Base-by-base conservation (phyloP, 2,329 filamentous ascomycete genomes). In the Penicillium sp. region DNA sequence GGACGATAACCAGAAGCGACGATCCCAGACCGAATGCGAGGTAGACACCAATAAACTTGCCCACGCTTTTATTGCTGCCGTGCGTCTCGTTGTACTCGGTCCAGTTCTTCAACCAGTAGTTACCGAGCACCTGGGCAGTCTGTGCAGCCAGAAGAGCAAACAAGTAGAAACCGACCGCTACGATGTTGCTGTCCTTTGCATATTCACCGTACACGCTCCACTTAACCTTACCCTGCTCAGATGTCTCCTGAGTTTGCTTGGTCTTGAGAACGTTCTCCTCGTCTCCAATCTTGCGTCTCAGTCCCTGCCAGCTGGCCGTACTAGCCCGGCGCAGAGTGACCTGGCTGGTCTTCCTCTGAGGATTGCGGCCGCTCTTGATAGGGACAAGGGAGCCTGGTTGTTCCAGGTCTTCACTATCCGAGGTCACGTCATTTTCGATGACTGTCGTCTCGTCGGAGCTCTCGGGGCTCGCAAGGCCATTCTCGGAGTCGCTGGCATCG, bases 221-320 rank as follows among this genome's bases (percentile, higher is more conserved):
- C 71, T 96, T 97, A 60, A 98, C 93, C 69, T 97, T 96, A 64
- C 93, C 93, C 73, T 98, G 90, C 69, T 98, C 90, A 2, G 83
- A 81, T 58, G 87, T 86, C 69, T 98, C 93, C 72, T 95, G 95
- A 49, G 78, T 80, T 70, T 96, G 91, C 66, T 85, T 89, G 39
- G 87, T 90, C 73, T 89, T 92, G 63, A 86, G 76, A 46, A 67
- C 58, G 32, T 81, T 82, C 45, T 88, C 83, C 71, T 97, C 90
- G 60, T 97, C 92, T 0, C 78, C 81, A 28, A 92, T 71, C 70
- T 93, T 95, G 59, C 90, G 89, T 53, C 89, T 82, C 20, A 89
- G 87, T 1, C 91, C 90, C 52, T 80, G 86, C 78, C 95, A 95
- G 63, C 88, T 96, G 25, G 89, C 90, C 24, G 90, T 88, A 62